A percentile compares a stretch with the other conserved stretches of the same genome.
Evolutionary conservation across 176 grass and related monocot species (phyloP).

Genomic region (Saccharum officinarum): DNA sequence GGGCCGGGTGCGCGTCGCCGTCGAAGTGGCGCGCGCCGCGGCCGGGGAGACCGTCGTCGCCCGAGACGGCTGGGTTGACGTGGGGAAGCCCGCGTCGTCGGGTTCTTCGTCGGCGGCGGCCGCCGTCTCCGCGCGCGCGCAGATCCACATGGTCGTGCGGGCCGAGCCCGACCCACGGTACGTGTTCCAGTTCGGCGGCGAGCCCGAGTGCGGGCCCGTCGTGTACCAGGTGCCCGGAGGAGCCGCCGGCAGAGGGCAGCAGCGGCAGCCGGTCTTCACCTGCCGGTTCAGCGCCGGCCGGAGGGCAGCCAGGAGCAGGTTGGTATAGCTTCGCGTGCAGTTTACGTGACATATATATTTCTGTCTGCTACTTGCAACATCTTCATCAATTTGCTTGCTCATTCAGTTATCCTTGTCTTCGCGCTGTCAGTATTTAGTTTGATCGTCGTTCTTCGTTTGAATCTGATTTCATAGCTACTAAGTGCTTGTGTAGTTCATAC

Average conservation of each 20-base stretch:
- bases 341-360: neutral
- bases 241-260: conserved; percentile 42
- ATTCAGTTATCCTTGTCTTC: neutral
- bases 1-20: conserved; percentile 52
- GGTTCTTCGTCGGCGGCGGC: neutral
- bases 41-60: conserved; percentile 53
- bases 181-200: conserved; percentile 94
- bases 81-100: conserved; percentile 43
- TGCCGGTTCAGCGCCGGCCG: conserved; percentile 81
- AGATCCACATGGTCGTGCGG: conserved; percentile 79
- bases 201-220: conserved; percentile 91
- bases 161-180: conserved; percentile 89
- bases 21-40: conserved; percentile 54
- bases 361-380: neutral
- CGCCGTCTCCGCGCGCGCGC: conserved; percentile 22
- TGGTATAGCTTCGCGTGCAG: neutral
- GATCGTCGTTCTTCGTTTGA: neutral
- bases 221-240: conserved; percentile 84
- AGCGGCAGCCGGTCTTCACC: conserved; percentile 84
- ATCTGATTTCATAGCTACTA: neutral
- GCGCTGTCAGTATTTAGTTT: neutral
- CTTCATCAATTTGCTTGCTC: conserved; percentile 21
- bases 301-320: conserved; percentile 58
- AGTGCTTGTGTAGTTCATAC: neutral
- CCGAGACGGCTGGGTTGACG: conserved; percentile 68